Evolutionary conservation across 129 eudicot genomes (phyloP), one percentile per base, ranked within the genome.

Genomic region (Ambrosia trifida): DNA sequence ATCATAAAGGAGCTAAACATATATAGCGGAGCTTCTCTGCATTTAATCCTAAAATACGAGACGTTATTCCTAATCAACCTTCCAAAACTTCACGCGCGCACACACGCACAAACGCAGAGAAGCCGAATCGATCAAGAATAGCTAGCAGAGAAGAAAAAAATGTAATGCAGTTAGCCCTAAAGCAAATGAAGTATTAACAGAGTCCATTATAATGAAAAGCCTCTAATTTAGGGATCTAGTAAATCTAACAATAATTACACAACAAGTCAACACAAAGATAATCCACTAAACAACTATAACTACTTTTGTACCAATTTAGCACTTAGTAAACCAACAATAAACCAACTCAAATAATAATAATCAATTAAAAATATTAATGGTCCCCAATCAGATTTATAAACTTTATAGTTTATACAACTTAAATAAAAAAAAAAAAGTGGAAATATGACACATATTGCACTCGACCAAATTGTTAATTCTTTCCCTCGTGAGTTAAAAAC

Each of bases 141-240:
- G 59, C 36, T 11, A 45, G 59, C 13, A 45, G 18, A 40, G 57
- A 32, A 47, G 36, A 43, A n/a, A 36, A 16, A 20, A 36, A 49
- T 0, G 3, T 28, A 20, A 49, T 49, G 52, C 3, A 6, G 9
- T 14, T 72, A 66, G 62, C 60, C 72, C 63, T 19, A 19, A 20
- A 70, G 53, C 36, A 62, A 24, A 36, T 49, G 64, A 50, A 47
- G 46, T 63, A 19, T n/a, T 70, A 33, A 57, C 44, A 35, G 32
- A 36, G 5, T 4, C 9, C 9, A n/a, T n/a, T n/a, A n/a, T n/a
- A 32, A 19, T 13, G 7, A 35, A 19, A 53, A 33, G 43, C 16
- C 46, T 47, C 62, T 33, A 73, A 74, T 49, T 74, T 74, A 74
- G 72, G 71, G 78, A 74, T 74, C 72, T 74, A 24, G 31, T 51